phyloP scores from a whole-genome alignment of 2,329 filamentous ascomycete genomes.

The Hymenoscyphus linearis region DNA sequence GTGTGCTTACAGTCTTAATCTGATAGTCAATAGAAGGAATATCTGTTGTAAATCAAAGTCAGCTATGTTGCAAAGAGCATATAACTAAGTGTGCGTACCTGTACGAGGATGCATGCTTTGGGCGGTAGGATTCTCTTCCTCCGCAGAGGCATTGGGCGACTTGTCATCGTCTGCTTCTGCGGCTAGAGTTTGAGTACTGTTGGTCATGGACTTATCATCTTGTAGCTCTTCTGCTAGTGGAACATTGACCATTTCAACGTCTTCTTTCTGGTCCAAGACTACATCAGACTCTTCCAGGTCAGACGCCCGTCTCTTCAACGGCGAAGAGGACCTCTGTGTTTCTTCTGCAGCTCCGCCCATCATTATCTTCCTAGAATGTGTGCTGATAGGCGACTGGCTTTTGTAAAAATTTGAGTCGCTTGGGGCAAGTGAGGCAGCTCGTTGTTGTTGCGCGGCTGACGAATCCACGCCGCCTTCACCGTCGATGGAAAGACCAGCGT shows the following conservation, averaged over 20 bases:
- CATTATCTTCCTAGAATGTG: slow-evolving; percentile 43
- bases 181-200: background rate
- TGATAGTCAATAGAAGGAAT: slow-evolving; percentile 59
- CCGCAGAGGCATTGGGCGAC: background rate
- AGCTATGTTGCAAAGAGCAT: background rate
- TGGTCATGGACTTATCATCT: slow-evolving; percentile 3
- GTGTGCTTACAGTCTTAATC: slow-evolving; percentile 63
- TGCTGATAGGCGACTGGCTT: slow-evolving; percentile 48
- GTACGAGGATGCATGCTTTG: slow-evolving; percentile 2
- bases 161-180: slow-evolving; percentile 2
- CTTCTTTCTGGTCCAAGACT: slow-evolving; percentile 25
- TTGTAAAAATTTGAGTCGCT: slow-evolving; percentile 22
- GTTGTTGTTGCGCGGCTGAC: slow-evolving; percentile 19
- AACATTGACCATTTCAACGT: slow-evolving; percentile 32
- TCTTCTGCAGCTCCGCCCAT: slow-evolving; percentile 56
- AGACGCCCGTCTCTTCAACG: slow-evolving; percentile 56
- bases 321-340: slow-evolving; percentile 57
- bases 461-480: slow-evolving; percentile 43
- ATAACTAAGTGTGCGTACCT: slow-evolving; percentile 1
- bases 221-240: slow-evolving; percentile 13
- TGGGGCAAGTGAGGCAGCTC: slow-evolving; percentile 33
- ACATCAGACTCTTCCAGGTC: slow-evolving; percentile 28
- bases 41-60: slow-evolving; percentile 14
- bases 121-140: background rate
- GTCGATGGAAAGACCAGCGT: slow-evolving; percentile 52